Evolutionary conservation across 805 yeast species (phyloP), one percentile per base, ranked within the genome.

Genomic region (Yamadazyma phyllophila): DNA sequence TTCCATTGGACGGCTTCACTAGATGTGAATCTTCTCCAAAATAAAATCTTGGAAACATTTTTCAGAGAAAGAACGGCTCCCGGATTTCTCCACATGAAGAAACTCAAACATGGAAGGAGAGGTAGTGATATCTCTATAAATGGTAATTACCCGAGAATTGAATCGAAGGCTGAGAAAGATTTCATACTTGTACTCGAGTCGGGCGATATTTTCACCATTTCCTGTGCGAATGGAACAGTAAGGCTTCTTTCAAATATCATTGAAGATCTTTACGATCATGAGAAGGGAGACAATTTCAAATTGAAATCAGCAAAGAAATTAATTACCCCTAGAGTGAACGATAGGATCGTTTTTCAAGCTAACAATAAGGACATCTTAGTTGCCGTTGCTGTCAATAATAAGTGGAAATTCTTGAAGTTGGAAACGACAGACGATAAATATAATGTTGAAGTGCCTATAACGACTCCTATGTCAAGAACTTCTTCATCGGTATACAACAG

Each of bases 261-360:
- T 9, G 51, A 50, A 6, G 48, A 57, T 24, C 6, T 47, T n/a
- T 49, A 52, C 38, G 55, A 45, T 24, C 41, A 35, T 7, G 11
- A 30, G n/a, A 36, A 27, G 9, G n/a, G 11, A 3, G 39, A 36
- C 4, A 9, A 15, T n/a, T 36, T 51, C 5, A 46, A 45, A 15
- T 56, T 85, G n/a, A 67, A 71, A 1, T 69, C 80, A 2, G 82
- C 83, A 45, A 76, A 75, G 42, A 77, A 77, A 48, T 60, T 88
- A 9, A 59, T 75, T 2, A 83, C 95, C 0, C 88, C 95, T 4
- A 73, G 94, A 58, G 83, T 87, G 20, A 83, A 80, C 55, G 94
- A 87, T 59, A 70, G 91, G 49, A 65, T 88, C 26, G 80, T 88
- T 1, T 77, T 82, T 46, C 71, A 76, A 39, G 65, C 77, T 3